Evolutionary conservation across 2,329 filamentous ascomycete genomes (phyloP), one percentile per base, ranked within the genome.

Genomic region (Aspergillus clavatus): DNA sequence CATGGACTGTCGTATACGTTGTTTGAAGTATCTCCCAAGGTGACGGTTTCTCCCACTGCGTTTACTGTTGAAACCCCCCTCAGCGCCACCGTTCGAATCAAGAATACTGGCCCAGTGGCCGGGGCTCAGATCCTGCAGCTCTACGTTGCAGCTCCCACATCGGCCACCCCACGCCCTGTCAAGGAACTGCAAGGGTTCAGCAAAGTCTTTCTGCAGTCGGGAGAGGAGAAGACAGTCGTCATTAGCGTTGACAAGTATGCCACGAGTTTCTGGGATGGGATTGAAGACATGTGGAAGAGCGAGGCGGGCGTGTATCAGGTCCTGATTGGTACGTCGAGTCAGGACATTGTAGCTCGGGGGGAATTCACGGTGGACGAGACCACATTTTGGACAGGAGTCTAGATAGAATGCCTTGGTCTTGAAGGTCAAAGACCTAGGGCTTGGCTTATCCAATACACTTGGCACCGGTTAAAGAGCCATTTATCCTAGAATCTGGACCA

Each of bases 1-100:
- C 82, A 88, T 56, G 87, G 87, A 1, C 73, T 91, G 2, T 86
- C 82, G 12, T 90, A 89, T 67, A 88, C 86, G 0, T 79, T 70
- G 0, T 90, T 90, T 60, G 54, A 61, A 5, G 73, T 76, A 53
- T 77, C 72, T 31, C 67, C 81, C 1, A 48, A 43, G 1, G 49
- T 53, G 39, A 59, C 31, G 21, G 53, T 45, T 21, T 37, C 47
- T 7, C 49, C 55, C 7, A 47, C 48, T 21, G 43, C 38, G 10
- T 56, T 80, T 14, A 62, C 64, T 1, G 66, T 70, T 0, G 57
- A 58, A 0, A 67, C 76, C n/a, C 72, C 69, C 0, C 51, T 78
- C 19, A 65, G 62, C 3, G 60, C 78, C 11, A 68, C 68, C 2
- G 35, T 71, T 4, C 50, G 49, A 7, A 67, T 82, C 12, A 71